These are phyloP conservation scores for Talaromyces sp. DNA, from an alignment of 2,329 filamentous ascomycete genomes.

Conservation along the genomic window DNA sequence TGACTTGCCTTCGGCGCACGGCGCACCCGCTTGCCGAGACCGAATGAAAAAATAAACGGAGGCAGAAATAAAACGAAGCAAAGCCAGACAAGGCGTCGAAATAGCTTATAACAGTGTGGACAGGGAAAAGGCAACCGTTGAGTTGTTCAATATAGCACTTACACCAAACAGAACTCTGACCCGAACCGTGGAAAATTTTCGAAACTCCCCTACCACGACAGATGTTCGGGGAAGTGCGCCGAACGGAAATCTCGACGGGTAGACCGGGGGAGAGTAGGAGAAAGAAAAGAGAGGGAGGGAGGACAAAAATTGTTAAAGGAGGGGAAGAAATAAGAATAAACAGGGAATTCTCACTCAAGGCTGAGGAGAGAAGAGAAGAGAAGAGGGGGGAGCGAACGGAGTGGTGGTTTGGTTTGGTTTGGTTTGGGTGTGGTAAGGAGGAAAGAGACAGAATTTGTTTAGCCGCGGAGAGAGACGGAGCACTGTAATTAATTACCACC, in stretches of 20 bases:
- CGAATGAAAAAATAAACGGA: not conserved
- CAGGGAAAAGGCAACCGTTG: not conserved
- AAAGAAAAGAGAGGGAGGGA: constrained; percentile 18
- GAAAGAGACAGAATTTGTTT: constrained; percentile 15
- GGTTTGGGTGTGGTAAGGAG: not conserved
- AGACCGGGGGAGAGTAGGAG: constrained; percentile 25
- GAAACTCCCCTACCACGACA: constrained; percentile 32
- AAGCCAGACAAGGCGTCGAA: not conserved
- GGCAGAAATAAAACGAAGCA: not conserved
- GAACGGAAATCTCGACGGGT: constrained; percentile 24
- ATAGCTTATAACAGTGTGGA: not conserved
- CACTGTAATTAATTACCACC: constrained; percentile 5
- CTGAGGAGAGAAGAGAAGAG: constrained; percentile 14
- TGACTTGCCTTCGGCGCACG: constrained; percentile 5
- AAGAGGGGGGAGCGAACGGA: constrained; percentile 2
- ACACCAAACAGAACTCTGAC: constrained; percentile 11
- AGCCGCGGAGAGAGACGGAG: constrained; percentile 17
- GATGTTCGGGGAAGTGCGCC: constrained; percentile 25
- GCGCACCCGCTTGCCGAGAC: constrained; percentile 11
- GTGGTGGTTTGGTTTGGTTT: not conserved
- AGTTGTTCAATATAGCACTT: constrained; percentile 3
- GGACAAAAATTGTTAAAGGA: constrained; percentile 18
- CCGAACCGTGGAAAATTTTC: constrained; percentile 24
- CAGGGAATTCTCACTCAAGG: constrained; percentile 10
- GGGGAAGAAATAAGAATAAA: constrained; percentile 11